phyloP scores from a whole-genome alignment of 2,329 filamentous ascomycete genomes.

The Alternaria postmessia region DNA sequence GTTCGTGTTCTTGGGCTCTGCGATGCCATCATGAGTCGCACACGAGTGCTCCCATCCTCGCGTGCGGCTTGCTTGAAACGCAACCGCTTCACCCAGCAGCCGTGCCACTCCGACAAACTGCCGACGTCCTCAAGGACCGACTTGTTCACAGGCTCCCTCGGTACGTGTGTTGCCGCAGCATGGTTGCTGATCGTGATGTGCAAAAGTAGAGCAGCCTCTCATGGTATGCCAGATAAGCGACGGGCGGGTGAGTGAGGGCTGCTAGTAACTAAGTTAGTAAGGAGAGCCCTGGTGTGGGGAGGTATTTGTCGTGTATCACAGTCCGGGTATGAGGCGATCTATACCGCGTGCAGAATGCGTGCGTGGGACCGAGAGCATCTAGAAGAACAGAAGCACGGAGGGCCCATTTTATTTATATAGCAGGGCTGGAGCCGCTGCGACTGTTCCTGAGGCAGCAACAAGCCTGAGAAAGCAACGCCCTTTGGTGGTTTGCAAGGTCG shows the following conservation, averaged over 20 bases:
- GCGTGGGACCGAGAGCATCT: not conserved
- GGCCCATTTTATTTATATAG: slow-evolving; percentile 13
- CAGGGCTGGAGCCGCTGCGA: slow-evolving; percentile 18
- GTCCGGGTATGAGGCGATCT: slow-evolving; percentile 2
- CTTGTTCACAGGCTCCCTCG: not conserved
- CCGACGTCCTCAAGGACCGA: slow-evolving; percentile 4
- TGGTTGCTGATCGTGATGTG: slow-evolving; percentile 10
- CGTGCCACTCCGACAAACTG: slow-evolving; percentile 11
- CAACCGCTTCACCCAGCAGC: slow-evolving; percentile 11
- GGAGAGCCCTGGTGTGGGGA: slow-evolving; percentile 22
- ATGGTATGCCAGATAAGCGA: slow-evolving; percentile 21
- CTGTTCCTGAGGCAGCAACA: slow-evolving; percentile 13
- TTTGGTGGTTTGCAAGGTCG: not conserved
- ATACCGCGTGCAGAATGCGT: not conserved
- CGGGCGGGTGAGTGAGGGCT: slow-evolving; percentile 13
- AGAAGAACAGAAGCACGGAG: slow-evolving; percentile 2
- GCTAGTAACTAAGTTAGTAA: slow-evolving; percentile 22
- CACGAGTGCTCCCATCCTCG: not conserved
- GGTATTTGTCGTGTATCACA: slow-evolving; percentile 9
- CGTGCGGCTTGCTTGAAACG: slow-evolving; percentile 8
- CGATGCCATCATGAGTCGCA: slow-evolving; percentile 2
- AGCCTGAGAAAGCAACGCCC: not conserved
- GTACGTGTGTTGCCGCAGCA: not conserved
- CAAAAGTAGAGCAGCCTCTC: slow-evolving; percentile 34
- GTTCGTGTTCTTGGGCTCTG: not conserved